phyloP scores from a whole-genome alignment of 1,139 yeast species.

The Hemisphaericaspora xylofermentans region DNA sequence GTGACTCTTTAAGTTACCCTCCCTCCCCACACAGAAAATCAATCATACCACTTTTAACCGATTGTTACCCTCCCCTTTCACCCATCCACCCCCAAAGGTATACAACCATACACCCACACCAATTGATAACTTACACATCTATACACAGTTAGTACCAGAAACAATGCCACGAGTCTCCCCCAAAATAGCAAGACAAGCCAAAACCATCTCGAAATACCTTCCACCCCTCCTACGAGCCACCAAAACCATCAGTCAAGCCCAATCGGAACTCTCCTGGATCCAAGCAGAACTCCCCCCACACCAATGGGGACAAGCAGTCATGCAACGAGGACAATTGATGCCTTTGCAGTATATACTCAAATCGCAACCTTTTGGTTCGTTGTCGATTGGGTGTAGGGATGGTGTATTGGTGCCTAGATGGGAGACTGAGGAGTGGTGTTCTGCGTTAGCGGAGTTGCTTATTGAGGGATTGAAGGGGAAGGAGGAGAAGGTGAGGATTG shows the following conservation, averaged over 20 bases:
- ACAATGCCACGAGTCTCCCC: constrained; percentile 40
- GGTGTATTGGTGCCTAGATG: constrained; percentile 87
- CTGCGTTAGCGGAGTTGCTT: constrained; percentile 37
- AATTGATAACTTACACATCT: neutral
- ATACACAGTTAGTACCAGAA: no score
- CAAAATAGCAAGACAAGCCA: constrained; percentile 28
- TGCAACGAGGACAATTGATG: constrained; percentile 42
- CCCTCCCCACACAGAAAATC: no score
- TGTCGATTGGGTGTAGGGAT: constrained; percentile 57
- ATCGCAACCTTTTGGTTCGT: constrained; percentile 78
- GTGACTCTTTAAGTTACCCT: no score
- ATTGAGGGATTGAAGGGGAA: neutral
- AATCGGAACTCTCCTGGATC: constrained; percentile 42
- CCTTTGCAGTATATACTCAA: constrained; percentile 87
- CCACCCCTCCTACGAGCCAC: constrained; percentile 37
- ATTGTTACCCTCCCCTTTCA: no score
- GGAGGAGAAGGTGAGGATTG: constrained; percentile 24
- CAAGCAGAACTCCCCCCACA: constrained; percentile 36
- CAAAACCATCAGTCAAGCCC: constrained; percentile 29
- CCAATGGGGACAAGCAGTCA: constrained; percentile 36
- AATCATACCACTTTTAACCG: no score
- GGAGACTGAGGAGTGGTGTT: constrained; percentile 94
- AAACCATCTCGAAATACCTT: constrained; percentile 23
- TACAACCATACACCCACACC: no score
- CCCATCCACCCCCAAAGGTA: no score